Percentiles rank a stretch among this genome's conserved stretches.
Evolutionary conservation across 2,329 filamentous ascomycete genomes (phyloP).

Genomic region (Emergomyces orientalis): DNA sequence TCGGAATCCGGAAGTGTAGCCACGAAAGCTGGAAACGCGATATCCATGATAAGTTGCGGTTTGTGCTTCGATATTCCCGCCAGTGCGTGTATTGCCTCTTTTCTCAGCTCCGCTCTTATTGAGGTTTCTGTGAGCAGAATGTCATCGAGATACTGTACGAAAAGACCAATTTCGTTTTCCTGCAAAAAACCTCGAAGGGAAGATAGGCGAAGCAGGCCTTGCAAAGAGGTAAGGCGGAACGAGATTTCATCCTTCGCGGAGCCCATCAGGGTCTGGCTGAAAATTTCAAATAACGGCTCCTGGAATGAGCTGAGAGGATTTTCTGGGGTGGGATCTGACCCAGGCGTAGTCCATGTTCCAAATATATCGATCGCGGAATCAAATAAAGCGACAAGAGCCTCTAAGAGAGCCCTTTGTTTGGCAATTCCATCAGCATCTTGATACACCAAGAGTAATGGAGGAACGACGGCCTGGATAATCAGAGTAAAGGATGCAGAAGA

Average conservation of each 20-base stretch:
- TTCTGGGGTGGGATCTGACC: constrained; percentile 23
- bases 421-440: constrained; percentile 52
- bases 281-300: constrained; percentile 45
- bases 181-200: constrained; percentile 40
- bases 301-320: constrained; percentile 42
- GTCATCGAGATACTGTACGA: constrained; percentile 50
- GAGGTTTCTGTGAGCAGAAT: constrained; percentile 52
- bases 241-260: constrained; percentile 43
- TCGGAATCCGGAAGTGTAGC: constrained; percentile 53
- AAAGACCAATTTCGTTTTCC: constrained; percentile 44
- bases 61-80: constrained; percentile 54
- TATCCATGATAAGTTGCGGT: constrained; percentile 53
- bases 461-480: constrained; percentile 48
- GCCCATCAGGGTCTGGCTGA: constrained; percentile 47
- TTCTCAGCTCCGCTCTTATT: constrained; percentile 48
- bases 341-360: constrained; percentile 45
- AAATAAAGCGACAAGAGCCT: constrained; percentile 50
- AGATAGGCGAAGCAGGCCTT: constrained; percentile 40
- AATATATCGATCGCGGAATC: constrained; percentile 50
- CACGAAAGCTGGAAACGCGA: constrained; percentile 57
- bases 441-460: constrained; percentile 51
- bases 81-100: constrained; percentile 49
- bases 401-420: constrained; percentile 54
- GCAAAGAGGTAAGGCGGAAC: constrained; percentile 41
- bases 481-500: constrained; percentile 47